A percentile compares a stretch with the other conserved stretches of the same genome.
Evolutionary conservation across 192 early-diverging fungal genomes (phyloP).

Genomic region (Coemansia sp.): DNA sequence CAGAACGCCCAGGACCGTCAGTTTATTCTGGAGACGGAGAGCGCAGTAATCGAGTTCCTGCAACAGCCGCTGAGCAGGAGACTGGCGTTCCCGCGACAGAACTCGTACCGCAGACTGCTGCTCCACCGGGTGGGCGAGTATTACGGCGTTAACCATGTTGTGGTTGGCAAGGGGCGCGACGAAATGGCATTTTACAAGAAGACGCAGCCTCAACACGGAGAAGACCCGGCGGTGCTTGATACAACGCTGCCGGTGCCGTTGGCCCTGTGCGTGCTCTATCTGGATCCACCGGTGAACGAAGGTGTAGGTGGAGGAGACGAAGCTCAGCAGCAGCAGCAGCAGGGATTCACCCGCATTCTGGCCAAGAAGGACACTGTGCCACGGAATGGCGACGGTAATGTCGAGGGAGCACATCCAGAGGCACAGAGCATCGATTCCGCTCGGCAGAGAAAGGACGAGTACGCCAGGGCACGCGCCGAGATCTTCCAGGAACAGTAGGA

Average conservation of each 20-base stretch:
- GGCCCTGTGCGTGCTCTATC: background rate
- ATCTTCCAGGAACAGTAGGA: constrained; percentile 29
- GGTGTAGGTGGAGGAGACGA: background rate
- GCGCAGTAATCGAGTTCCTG: constrained; percentile 13
- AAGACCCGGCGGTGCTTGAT: background rate
- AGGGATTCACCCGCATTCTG: constrained; percentile 22
- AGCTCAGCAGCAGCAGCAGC: constrained; percentile 2
- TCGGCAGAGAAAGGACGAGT: constrained; percentile 36
- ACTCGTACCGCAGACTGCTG: constrained; percentile 30
- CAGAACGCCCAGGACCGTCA: constrained; percentile 16
- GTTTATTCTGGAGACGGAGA: constrained; percentile 20
- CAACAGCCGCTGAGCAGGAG: constrained; percentile 2
- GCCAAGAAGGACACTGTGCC: constrained; percentile 10
- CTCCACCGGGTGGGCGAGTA: constrained; percentile 32
- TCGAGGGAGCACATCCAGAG: background rate
- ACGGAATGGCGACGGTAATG: too few relatives aligned
- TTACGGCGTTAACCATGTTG: constrained; percentile 25
- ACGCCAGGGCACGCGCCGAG: constrained; percentile 34
- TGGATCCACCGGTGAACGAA: background rate
- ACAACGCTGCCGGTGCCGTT: background rate
- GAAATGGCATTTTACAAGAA: constrained; percentile 33
- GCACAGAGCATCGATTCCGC: constrained; percentile 6
- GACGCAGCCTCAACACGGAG: background rate
- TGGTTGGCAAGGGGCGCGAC: constrained; percentile 19
- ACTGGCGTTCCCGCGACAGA: constrained; percentile 20